These are phyloP conservation scores for Bipolaris oryzae DNA, from an alignment of 2,329 filamentous ascomycete species.

Conservation along the genomic window DNA sequence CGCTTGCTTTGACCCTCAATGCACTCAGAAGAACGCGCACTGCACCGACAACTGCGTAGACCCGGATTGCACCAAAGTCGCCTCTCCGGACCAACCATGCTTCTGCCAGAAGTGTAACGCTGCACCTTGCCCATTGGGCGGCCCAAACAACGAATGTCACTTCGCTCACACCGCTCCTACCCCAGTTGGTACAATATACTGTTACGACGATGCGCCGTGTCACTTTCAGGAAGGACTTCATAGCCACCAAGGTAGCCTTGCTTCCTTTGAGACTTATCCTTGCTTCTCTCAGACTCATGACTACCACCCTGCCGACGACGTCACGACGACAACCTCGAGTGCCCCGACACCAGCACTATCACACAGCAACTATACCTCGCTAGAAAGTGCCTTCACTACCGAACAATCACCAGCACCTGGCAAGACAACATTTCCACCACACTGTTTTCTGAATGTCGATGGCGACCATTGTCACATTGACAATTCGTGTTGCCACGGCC, in stretches of 20 bases:
- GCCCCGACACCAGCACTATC: conserved; percentile 39
- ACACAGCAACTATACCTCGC: conserved; percentile 41
- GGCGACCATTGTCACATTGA: conserved; percentile 46
- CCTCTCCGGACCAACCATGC: conserved; percentile 41
- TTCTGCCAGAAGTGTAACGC: conserved; percentile 44
- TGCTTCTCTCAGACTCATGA: conserved; percentile 39
- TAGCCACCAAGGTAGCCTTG: conserved; percentile 27
- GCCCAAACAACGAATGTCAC: conserved; percentile 41
- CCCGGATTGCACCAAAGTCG: conserved; percentile 42
- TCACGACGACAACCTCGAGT: conserved; percentile 34
- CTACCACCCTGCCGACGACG: conserved; percentile 21
- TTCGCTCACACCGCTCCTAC: conserved; percentile 41
- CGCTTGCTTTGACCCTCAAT: conserved; percentile 48
- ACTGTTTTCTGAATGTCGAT: conserved; percentile 40
- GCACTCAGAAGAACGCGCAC: conserved; percentile 31
- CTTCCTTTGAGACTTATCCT: conserved; percentile 38
- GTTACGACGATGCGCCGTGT: conserved; percentile 43
- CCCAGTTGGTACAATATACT: conserved; percentile 41
- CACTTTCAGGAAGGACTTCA: conserved; percentile 42
- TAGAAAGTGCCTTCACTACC: conserved; percentile 37
- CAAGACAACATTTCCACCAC: conserved; percentile 18
- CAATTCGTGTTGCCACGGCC: conserved; percentile 45
- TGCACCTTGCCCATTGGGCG: conserved; percentile 40
- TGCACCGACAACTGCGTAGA: conserved; percentile 44
- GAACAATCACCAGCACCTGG: conserved; percentile 35